These are phyloP conservation scores for Boletus rubroflammeus DNA, from an alignment of 768 basidiomycete genomes.

Conservation along the genomic window DNA sequence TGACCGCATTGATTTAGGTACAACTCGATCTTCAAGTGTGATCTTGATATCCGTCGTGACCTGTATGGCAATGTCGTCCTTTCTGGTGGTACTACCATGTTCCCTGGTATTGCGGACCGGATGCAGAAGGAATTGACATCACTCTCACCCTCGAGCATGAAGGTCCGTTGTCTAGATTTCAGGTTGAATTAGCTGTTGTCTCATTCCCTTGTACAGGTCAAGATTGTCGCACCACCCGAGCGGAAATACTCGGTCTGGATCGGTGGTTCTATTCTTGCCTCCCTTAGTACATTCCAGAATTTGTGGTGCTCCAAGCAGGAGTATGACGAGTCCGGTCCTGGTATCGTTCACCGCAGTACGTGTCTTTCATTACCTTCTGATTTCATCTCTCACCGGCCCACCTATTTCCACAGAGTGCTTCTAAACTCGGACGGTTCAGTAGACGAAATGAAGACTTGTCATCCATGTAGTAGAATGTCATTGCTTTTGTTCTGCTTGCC, in stretches of 20 bases:
- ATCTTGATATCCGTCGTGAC: conserved; percentile 56
- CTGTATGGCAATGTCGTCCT: conserved; percentile 39
- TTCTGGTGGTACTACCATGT: conserved; percentile 90
- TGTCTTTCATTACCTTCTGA: conserved; percentile 7
- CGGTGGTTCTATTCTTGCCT: conserved; percentile 82
- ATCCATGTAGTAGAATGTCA: conserved; percentile 27
- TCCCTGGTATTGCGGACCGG: conserved; percentile 93
- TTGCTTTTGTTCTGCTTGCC: conserved; percentile 13
- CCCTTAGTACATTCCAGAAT: conserved; percentile 94
- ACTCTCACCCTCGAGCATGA: conserved; percentile 80
- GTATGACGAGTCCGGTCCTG: conserved; percentile 83
- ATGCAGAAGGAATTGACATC: conserved; percentile 93
- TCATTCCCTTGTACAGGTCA: conserved; percentile 47
- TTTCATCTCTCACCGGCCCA: not conserved
- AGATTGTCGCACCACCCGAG: conserved; percentile 92
- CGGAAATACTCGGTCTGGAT: conserved; percentile 97
- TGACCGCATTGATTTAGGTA: conserved; percentile 30
- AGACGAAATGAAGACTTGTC: conserved; percentile 21
- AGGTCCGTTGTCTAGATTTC: conserved; percentile 40
- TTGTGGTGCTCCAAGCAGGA: conserved; percentile 93
- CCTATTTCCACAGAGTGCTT: conserved; percentile 20
- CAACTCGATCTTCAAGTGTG: conserved; percentile 65
- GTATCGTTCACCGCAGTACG: conserved; percentile 75
- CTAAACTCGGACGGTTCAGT: conserved; percentile 20
- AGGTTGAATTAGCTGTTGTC: not conserved